Base-by-base conservation (phyloP, 2,329 filamentous ascomycete species). In the Sordariomycetes sp. region DNA sequence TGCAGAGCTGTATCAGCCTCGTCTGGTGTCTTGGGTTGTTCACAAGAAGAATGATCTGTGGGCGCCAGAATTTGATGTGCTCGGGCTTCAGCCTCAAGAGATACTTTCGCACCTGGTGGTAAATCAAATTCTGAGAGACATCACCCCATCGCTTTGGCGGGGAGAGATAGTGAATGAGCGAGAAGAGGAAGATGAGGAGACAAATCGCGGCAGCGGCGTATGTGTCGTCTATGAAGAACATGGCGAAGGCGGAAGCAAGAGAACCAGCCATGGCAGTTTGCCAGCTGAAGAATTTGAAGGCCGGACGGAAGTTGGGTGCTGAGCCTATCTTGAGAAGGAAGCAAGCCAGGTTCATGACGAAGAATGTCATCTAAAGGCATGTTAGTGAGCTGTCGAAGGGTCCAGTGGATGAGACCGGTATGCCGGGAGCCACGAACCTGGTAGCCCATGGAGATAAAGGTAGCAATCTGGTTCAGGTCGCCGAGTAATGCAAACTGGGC, bases 61-160 rank as follows among this genome's bases (percentile, higher is more conserved):
- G 90, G 55, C 90, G 79, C 90, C 90, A 95, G 67, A 95, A 95
- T 65, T 95, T 95, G 69, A 95, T 90, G 66, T 95, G 90, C 64
- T 95, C 90, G 39, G 89, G 89, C 54, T 83, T 85, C 34, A 95
- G 74, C n/a, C 89, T 82, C 34, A 95, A 74, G 34, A 95, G 72
- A 65, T 95, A 95, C 64, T 95, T 95, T 59, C 90, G 81, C 15
- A 95, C 89, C 72, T 95, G 90, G 60, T 82, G 62, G 65, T 95
- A 95, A 56, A 95, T 95, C 60, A 95, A 73, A 64, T 89, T 91
- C 64, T 95, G 90, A 10, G 87, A 91, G 20, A 95, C 89, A 68
- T 95, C 90, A 1, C 90, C 90, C 90, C 90, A 95, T 39, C 86
- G 82, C 66, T 95, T 95, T 0, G 90, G 90, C 1, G 89, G 88